Conservation (phyloP, 352 stramenopile genomes). For the Globisporangium cederbergense region DNA sequence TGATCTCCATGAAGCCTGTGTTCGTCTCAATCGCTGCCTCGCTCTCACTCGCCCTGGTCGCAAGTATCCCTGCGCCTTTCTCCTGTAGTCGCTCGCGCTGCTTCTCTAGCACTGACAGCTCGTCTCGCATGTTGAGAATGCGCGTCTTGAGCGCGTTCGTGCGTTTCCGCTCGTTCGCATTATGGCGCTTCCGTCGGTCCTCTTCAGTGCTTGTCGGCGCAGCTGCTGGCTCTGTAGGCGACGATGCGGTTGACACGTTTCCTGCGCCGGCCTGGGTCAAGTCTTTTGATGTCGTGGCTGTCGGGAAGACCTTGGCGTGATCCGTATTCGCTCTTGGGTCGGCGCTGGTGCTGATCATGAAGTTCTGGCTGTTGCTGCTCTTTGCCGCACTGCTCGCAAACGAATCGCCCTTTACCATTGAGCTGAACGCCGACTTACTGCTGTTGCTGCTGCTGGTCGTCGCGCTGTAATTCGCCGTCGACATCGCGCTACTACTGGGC, state of each 20-base stretch:
- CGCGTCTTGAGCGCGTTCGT: conserved; percentile 53
- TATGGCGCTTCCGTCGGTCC: conserved; percentile 50
- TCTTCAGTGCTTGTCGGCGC: conserved; percentile 19
- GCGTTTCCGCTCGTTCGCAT: conserved; percentile 57
- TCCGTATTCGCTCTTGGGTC: background rate
- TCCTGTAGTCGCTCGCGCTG: conserved; percentile 40
- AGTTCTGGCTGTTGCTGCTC: background rate
- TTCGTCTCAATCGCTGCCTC: conserved; percentile 15
- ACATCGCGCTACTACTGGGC: background rate
- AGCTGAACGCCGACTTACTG: background rate
- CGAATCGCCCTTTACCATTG: background rate
- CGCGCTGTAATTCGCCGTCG: background rate
- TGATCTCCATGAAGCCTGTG: conserved; percentile 26
- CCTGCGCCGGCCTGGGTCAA: background rate
- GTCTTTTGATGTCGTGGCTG: background rate
- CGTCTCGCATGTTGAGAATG: conserved; percentile 41
- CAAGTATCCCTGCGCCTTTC: background rate
- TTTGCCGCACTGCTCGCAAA: background rate
- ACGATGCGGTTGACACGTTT: no score
- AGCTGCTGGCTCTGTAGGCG: background rate
- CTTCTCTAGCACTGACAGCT: conserved; percentile 40
- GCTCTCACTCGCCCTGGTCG: background rate
- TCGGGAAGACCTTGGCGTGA: background rate
- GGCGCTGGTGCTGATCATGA: conserved; percentile 7
- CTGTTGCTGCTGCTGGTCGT: background rate